These are phyloP conservation scores for Phellinidium pouzarii DNA, from an alignment of 1,284 basidiomycete genomes.

Conservation along the genomic window DNA sequence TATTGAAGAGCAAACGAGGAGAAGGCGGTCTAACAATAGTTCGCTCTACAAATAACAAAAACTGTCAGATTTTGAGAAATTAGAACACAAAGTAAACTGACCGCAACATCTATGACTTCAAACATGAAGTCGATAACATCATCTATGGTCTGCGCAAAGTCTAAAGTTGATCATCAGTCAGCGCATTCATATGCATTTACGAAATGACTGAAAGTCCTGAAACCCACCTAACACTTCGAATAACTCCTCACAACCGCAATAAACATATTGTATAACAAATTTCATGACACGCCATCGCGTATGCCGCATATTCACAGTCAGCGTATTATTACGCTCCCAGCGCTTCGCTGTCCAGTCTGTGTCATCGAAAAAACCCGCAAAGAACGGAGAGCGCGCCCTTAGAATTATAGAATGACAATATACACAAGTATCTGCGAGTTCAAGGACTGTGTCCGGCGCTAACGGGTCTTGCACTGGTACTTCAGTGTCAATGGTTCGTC, in stretches of 20 bases:
- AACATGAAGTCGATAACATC: constrained; percentile 85
- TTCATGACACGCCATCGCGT: constrained; percentile 70
- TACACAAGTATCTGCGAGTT: constrained; percentile 66
- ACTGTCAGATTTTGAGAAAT: not conserved
- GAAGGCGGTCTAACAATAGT: constrained; percentile 79
- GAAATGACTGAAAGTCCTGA: constrained; percentile 7
- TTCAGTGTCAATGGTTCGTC: constrained; percentile 17
- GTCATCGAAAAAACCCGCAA: constrained; percentile 81
- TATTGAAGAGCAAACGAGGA: constrained; percentile 75
- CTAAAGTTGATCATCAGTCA: constrained; percentile 30
- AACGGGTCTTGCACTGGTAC: constrained; percentile 25
- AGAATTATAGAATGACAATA: constrained; percentile 71
- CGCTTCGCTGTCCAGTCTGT: constrained; percentile 68
- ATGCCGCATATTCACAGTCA: constrained; percentile 71
- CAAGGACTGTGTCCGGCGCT: constrained; percentile 68
- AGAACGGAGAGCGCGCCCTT: constrained; percentile 80
- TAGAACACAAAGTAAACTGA: constrained; percentile 32
- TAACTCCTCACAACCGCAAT: constrained; percentile 69
- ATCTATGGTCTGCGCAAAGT: constrained; percentile 62
- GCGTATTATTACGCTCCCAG: constrained; percentile 46
- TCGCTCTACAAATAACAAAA: constrained; percentile 57
- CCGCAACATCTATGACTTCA: constrained; percentile 80
- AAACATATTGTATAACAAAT: constrained; percentile 75
- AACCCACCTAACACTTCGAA: constrained; percentile 68
- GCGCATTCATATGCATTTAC: not conserved